Evolutionary conservation across 306 rosid species (phyloP), one percentile per base, ranked within the genome.

Genomic region (Arachis hypogaea): DNA sequence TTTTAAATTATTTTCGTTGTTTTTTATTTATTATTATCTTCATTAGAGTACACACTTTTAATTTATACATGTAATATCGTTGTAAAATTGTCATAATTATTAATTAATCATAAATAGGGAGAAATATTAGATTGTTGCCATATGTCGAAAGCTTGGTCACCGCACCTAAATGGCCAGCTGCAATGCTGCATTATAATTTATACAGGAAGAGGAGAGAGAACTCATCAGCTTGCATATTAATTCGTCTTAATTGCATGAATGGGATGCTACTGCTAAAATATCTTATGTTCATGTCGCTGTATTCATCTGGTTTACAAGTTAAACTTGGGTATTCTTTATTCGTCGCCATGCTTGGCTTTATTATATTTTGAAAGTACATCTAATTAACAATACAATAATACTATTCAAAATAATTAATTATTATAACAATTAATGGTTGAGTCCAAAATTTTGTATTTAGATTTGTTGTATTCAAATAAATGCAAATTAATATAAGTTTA

Each of bases 111-210:
- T 51, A 14, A 3, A 11, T 9, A 4, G 5, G 59, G 56, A 42
- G 28, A 9, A 51, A 4, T 56, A 22, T 29, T 55, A 38, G 33
- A 22, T 6, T 38, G 38, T 28, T 59, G 74, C 64, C 80, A 76
- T 68, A 18, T 76, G 69, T 47, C 80, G 28, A 46, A 62, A 59
- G 50, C 59, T 67, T 11, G 61, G 7, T 68, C 11, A 55, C 14
- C 16, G 18, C 44, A 66, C 46, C 40, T 57, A 16, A 44, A 69
- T 36, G 38, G 33, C 45, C 74, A 47, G 62, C 68, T 45, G 42
- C 51, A 75, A 2, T 2, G 3, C 38, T 33, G 38, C 38, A 33
- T 33, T 33, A 33, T 33, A 33, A 33, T 33, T 46, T 5, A 46
- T 46, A 46, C 51, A 11, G 63, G 45, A 6, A 69, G 29, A 33